Conservation (phyloP, 2,329 filamentous ascomycete genomes). For the Calonectria pseudoreteaudii region DNA sequence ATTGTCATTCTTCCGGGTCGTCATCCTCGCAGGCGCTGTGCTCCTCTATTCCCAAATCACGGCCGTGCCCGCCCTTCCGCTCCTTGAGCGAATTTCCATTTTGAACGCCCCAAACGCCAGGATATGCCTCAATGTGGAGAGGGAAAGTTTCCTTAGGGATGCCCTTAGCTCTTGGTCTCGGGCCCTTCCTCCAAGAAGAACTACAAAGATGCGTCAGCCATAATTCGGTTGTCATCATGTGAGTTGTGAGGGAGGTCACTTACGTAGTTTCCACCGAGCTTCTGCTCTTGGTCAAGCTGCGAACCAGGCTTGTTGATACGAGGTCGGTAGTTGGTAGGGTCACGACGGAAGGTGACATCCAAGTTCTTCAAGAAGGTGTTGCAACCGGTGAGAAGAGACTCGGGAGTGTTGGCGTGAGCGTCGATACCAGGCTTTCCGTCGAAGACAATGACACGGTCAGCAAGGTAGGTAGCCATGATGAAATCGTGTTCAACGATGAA, state of each 20-base stretch:
- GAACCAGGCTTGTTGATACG: constrained; percentile 98
- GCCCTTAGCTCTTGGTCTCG: constrained; percentile 64
- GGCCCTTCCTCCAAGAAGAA: constrained; percentile 92
- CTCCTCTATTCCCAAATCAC: constrained; percentile 54
- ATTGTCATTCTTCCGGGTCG: constrained; percentile 72
- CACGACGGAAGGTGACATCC: constrained; percentile 97
- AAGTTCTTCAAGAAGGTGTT: constrained; percentile 97
- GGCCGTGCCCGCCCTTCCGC: constrained; percentile 44
- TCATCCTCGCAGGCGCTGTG: constrained; percentile 71
- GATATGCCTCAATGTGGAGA: constrained; percentile 46
- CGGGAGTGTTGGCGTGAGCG: constrained; percentile 87
- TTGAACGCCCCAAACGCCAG: constrained; percentile 66
- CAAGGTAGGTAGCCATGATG: constrained; percentile 85
- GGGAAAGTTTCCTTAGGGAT: constrained; percentile 48
- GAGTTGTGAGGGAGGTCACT: constrained; percentile 46
- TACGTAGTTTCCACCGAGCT: constrained; percentile 90
- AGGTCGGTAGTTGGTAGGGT: constrained; percentile 94
- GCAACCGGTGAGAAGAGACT: constrained; percentile 94
- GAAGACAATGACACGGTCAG: constrained; percentile 98
- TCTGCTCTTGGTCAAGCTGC: constrained; percentile 98
- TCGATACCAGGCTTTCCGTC: constrained; percentile 92
- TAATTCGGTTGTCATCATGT: neutral
- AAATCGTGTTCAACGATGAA: constrained; percentile 99
- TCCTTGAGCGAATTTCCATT: constrained; percentile 50
- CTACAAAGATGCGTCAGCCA: constrained; percentile 51